Percentiles rank a stretch among this genome's conserved stretches.
These are phyloP conservation scores for Scheffersomyces lignosus DNA, from an alignment of 805 yeast species.

Conservation along the genomic window DNA sequence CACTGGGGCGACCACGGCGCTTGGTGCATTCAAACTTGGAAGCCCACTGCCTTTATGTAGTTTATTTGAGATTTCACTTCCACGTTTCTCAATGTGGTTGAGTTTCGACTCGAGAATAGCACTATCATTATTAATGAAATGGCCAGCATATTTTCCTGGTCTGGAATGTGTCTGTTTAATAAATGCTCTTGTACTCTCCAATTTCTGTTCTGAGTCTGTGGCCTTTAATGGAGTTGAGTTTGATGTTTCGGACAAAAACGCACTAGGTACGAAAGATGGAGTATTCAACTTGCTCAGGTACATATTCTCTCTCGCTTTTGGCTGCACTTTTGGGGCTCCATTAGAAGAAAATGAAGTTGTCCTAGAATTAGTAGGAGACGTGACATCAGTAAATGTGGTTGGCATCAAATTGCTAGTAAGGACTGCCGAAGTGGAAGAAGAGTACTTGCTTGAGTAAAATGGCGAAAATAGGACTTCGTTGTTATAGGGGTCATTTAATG, in stretches of 20 bases:
- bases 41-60: neutral
- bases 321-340: neutral
- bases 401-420: too few relatives aligned
- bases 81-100: conserved; percentile 1
- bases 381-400: conserved; percentile 2
- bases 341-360: neutral
- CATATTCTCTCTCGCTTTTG: conserved; percentile 8
- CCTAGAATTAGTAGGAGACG: neutral
- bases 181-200: neutral
- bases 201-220: neutral
- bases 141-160: neutral
- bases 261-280: conserved; percentile 17
- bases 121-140: neutral
- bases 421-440: neutral
- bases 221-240: neutral
- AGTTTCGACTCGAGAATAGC: neutral
- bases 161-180: neutral
- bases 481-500: neutral
- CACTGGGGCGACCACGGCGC: neutral
- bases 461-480: conserved; percentile 1
- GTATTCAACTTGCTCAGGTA: conserved; percentile 14
- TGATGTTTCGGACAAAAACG: neutral
- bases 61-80: neutral
- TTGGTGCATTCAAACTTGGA: neutral
- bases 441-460: neutral